Evolutionary conservation across 106 monocot species (phyloP), one percentile per base, ranked within the genome.

Genomic region (Hemerocallis citrina): DNA sequence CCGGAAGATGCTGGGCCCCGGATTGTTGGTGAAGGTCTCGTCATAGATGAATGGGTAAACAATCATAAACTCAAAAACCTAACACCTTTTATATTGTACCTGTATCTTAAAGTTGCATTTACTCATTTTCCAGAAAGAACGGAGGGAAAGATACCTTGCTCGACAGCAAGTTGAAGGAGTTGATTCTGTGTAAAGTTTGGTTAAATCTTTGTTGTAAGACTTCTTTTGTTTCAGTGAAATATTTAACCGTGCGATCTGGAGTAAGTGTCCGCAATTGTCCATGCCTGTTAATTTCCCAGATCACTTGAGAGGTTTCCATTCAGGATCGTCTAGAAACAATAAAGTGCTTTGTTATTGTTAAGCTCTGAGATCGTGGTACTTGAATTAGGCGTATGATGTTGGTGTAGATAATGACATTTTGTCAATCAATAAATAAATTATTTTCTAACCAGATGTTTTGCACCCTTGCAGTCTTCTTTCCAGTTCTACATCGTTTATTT

Each of bases 11-110:
- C 81, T 9, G 84, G 77, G 28, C 85, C 84, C 0, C 59, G 55
- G 21, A 55, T 81, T 50, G 68, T 89, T 39, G 89, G 89, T 20
- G 89, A 89, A 81, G 89, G 89, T 24, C 83, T 89, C 23, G 84
- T 89, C 12, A 89, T 89, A 19, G 89, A 89, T 59, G 85, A 89
- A 80, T 89, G 89, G 89, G 89, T 85, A 85, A 68, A 23, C 1
- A 55, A 42, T 12, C 34, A 29, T 73, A 22, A 42, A 11, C 11
- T 2, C n/a, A 6, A 23, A 3, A 55, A 12, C 6, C 11, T 3
- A 56, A 37, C 1, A 7, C 3, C 10, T 23, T 19, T 20, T 17
- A 9, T 15, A 65, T 19, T 23, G 9, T 19, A 21, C 23, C 28
- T 54, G 6, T 2, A 23, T 12, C 30, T 35, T 9, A 16, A 40